These are phyloP conservation scores for Phoma herbarum DNA, from an alignment of 2,329 filamentous ascomycete genomes.

Conservation along the genomic window DNA sequence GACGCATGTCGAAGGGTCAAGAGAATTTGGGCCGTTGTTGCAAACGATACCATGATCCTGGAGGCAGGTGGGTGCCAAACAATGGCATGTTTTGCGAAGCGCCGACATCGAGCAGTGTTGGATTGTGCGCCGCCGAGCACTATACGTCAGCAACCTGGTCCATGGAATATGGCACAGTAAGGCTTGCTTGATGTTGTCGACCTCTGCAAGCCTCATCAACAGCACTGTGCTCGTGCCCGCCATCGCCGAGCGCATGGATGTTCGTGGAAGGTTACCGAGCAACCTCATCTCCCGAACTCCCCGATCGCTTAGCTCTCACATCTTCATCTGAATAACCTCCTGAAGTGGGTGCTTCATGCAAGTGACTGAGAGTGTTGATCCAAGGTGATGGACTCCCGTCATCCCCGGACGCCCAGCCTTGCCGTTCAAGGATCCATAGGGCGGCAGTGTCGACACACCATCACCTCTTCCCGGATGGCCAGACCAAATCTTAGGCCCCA, in stretches of 20 bases:
- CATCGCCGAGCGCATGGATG: conserved; percentile 6
- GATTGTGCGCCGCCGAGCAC: conserved; percentile 9
- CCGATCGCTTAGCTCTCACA: conserved; percentile 24
- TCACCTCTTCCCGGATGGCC: conserved; percentile 21
- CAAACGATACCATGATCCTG: conserved; percentile 17
- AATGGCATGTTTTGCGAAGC: conserved; percentile 24
- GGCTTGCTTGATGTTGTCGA: conserved; percentile 14
- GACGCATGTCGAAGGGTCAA: conserved; percentile 11
- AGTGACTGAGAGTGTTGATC: conserved; percentile 16
- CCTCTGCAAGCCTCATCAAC: conserved; percentile 20
- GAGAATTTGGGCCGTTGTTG: conserved; percentile 4
- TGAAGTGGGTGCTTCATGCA: conserved; percentile 8
- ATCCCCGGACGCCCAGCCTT: conserved; percentile 26
- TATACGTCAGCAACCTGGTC: conserved; percentile 1
- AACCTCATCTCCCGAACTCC: conserved; percentile 24
- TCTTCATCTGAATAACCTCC: conserved; percentile 12
- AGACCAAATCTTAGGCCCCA: conserved; percentile 25
- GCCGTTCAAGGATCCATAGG: conserved; percentile 27
- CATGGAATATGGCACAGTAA: background rate
- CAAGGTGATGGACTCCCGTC: conserved; percentile 29
- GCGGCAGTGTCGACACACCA: conserved; percentile 30
- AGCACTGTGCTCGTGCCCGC: conserved; percentile 8
- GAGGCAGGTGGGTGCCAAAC: conserved; percentile 16
- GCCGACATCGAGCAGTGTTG: conserved; percentile 9
- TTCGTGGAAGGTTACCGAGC: conserved; percentile 12